These are phyloP conservation scores for Groenewaldozyma salmanticensis DNA, from an alignment of 805 yeast species.

Conservation along the genomic window DNA sequence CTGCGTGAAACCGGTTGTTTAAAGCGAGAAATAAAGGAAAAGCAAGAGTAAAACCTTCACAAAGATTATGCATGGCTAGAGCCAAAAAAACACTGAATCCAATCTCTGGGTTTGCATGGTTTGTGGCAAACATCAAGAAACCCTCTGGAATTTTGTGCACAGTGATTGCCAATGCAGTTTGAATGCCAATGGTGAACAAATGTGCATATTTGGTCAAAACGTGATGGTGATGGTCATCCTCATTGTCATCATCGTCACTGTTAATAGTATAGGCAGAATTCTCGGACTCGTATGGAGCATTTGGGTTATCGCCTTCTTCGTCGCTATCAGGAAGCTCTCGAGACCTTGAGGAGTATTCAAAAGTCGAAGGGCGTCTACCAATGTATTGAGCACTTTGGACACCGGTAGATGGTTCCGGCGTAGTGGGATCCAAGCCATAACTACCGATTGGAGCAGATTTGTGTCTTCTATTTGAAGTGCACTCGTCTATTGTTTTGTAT, in stretches of 20 bases:
- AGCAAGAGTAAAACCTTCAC: constrained; percentile 93
- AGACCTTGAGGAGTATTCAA: not conserved
- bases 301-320: constrained; percentile 1
- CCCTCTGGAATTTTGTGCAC: constrained; percentile 95
- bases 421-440: too few relatives aligned
- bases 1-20: constrained; percentile 49
- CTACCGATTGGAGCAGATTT: too few relatives aligned
- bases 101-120: constrained; percentile 52
- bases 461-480: constrained; percentile 3
- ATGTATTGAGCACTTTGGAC: not conserved
- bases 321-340: not conserved
- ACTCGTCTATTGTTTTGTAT: constrained; percentile 23
- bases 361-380: not conserved
- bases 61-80: constrained; percentile 77
- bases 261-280: not conserved
- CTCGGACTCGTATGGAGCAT: not conserved
- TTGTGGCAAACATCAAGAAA: constrained; percentile 73
- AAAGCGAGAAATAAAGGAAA: constrained; percentile 79
- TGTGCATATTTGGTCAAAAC: constrained; percentile 67
- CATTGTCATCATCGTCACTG: constrained; percentile 7
- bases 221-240: constrained; percentile 52
- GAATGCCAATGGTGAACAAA: constrained; percentile 78
- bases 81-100: constrained; percentile 80
- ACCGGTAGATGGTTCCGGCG: too few relatives aligned
- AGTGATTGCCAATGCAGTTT: constrained; percentile 79